A percentile compares a stretch with the other conserved stretches of the same genome.
These are phyloP conservation scores for Metschnikowia amazonensis DNA, from an alignment of 805 yeast species.

Conservation along the genomic window DNA sequence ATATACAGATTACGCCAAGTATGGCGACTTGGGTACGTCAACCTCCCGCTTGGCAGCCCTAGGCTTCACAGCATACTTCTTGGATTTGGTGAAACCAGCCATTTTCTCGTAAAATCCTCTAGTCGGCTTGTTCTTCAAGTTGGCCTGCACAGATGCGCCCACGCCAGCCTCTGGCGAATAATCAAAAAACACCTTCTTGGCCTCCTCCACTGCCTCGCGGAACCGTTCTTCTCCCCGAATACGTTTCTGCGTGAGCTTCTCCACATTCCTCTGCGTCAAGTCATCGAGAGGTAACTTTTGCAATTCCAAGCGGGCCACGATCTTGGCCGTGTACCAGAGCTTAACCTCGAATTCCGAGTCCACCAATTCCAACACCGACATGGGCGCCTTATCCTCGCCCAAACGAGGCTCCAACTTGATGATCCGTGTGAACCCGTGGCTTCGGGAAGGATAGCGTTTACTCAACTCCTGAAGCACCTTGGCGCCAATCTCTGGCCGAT, in stretches of 20 bases:
- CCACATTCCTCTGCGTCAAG: conserved; percentile 53
- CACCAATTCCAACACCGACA: conserved; percentile 82
- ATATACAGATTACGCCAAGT: conserved; percentile 14
- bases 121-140: conserved; percentile 33
- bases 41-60: conserved; percentile 22
- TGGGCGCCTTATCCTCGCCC: conserved; percentile 84
- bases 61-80: conserved; percentile 31
- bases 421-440: conserved; percentile 84
- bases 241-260: conserved; percentile 45
- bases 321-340: conserved; percentile 73
- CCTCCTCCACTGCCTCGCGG: conserved; percentile 55
- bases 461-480: conserved; percentile 65
- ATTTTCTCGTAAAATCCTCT: conserved; percentile 24
- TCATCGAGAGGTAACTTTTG: conserved; percentile 52
- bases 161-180: conserved; percentile 30
- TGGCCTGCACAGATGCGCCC: conserved; percentile 21
- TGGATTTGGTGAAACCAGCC: conserved; percentile 24
- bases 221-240: conserved; percentile 53
- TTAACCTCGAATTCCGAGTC: conserved; percentile 64
- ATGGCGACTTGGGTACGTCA: conserved; percentile 32
- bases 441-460: conserved; percentile 57
- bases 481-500: conserved; percentile 31
- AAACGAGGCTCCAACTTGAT: conserved; percentile 78
- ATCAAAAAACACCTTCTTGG: conserved; percentile 35
- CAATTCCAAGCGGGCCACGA: conserved; percentile 73